Evolutionary conservation across 352 stramenopile species (phyloP), one percentile per base, ranked within the genome.

Genomic region (Peronospora tabacina): DNA sequence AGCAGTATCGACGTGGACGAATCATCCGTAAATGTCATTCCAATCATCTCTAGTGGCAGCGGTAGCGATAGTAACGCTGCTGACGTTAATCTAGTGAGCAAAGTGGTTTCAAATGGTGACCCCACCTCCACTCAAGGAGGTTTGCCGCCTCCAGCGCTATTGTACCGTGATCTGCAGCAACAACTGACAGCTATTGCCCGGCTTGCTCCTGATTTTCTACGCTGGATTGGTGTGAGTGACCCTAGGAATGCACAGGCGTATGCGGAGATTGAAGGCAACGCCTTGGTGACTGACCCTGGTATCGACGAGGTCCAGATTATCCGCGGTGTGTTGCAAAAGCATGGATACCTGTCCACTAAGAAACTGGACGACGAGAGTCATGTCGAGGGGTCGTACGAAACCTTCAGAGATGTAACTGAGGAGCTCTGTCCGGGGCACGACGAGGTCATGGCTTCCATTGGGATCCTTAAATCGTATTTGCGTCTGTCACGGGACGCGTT

Each of bases 291-390:
- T 0, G 81, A 92, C 40, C 62, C 76, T 33, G 78, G 76, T 34
- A 81, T 92, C 36, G 81, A 92, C 47, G 81, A 92, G 44, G 66
- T 82, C 16, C 78, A 89, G 55, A 89, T 92, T 49, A 88, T 92
- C 39, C 78, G 76, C 34, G 78, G 71, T 16, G 81, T 92, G 37
- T 63, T 92, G 7, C 70, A 90, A 50, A 92, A 89, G 49, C 79
- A 90, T 49, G 81, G 77, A 17, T 88, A 74, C 17, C 57, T 90
- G 30, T 75, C 65, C 19, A 82, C 79, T 10, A 83, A 79, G 48
- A 70, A 66, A 29, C 60, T 88, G 33, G 71, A 86, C 38, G 72
- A 85, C 24, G 68, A 71, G 7, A 79, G 61, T 20, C 70, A 70
- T 34, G 60, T 63, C 10, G 55, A 55, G 7, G 75, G 73, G 0